Evolutionary conservation across 2,329 filamentous ascomycete genomes (phyloP), one percentile per base, ranked within the genome.

Genomic region (Leptosphaerulina australis): DNA sequence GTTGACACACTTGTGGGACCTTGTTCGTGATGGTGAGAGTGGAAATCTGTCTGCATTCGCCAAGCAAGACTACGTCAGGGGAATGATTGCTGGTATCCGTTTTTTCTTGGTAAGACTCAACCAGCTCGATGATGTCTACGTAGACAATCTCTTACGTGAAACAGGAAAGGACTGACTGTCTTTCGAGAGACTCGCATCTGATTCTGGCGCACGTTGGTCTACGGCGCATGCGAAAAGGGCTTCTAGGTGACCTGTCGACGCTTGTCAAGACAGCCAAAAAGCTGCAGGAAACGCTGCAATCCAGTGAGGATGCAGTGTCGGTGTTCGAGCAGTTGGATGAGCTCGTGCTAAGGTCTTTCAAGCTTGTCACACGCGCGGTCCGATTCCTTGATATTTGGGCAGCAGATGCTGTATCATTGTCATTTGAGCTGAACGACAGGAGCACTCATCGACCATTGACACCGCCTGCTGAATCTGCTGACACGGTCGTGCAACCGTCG

Each of bases 1-100:
- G 0, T 79, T 97, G 53, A 85, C 94, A 11, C 90, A 94, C 68
- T 91, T 97, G 55, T 97, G 92, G 92, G 92, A 97, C 69, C 77
- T 96, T 43, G 82, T 96, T 61, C 83, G 89, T 64, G 90, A 88
- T 66, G 89, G 88, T 24, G 86, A 86, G 17, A 83, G 88, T 44
- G 88, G 86, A 44, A 89, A 91, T 64, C 81, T 86, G 44, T 83
- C 88, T 60, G 87, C 92, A 38, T 96, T 96, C 69, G 85, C 87
- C 36, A 92, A 92, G 71, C 91, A 96, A 70, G 92, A 97, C 68
- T 94, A 96, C 69, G 93, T 97, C 81, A 88, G 91, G 74, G 91
- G 90, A 18, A 87, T 97, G 68, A 95, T 97, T 65, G 92, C 91
- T 7, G 94, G 94, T 24, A 93, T 97, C 48, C 85, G 94, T 37